Evolutionary conservation across 345 rosid species (phyloP), one percentile per base, ranked within the genome.

Genomic region (Lepidium aucheri): DNA sequence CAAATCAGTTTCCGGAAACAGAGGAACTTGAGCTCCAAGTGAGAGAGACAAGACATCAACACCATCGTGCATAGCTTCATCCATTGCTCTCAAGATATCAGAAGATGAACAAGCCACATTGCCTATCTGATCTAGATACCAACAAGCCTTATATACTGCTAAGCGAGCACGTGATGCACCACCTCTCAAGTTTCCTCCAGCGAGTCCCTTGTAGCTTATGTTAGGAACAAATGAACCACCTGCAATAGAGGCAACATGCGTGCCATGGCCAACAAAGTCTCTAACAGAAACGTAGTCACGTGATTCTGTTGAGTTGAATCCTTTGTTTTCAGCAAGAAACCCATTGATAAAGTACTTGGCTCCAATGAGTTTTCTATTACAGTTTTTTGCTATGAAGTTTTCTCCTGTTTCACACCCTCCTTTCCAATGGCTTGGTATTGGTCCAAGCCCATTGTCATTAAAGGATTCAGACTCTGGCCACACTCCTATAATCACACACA

Each of bases 341-440:
- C 69, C 89, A 12, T 69, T 46, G 13, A 70, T 77, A 71, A 80
- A 82, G 13, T 54, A 85, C 52, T 76, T 75, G 1, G 89, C 86
- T 68, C 89, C 89, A 42, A 85, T 79, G 8, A 85, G 77, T 64
- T 85, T 85, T 45, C 76, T 76, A 41, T 85, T 85, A 28, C 89
- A 77, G 36, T 78, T n/a, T n/a, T n/a, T n/a, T n/a, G 59, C 5
- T 74, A 59, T 65, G 62, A 73, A 73, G 3, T 1, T 9, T 18
- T 59, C 76, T 51, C 76, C 72, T 18, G 67, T 12, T 73, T 58
- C 34, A 60, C 76, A 73, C 6, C 63, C 11, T 65, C 76, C 76
- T 59, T 66, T 73, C 76, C 72, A 66, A 18, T 66, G 67, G 8
- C 42, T 58, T 1, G 76, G 67, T 10, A 73, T 55, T 0, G 62